A percentile compares a stretch with the other conserved stretches of the same genome.
Conservation (phyloP, 345 rosid genomes). For the Linum tenue region DNA sequence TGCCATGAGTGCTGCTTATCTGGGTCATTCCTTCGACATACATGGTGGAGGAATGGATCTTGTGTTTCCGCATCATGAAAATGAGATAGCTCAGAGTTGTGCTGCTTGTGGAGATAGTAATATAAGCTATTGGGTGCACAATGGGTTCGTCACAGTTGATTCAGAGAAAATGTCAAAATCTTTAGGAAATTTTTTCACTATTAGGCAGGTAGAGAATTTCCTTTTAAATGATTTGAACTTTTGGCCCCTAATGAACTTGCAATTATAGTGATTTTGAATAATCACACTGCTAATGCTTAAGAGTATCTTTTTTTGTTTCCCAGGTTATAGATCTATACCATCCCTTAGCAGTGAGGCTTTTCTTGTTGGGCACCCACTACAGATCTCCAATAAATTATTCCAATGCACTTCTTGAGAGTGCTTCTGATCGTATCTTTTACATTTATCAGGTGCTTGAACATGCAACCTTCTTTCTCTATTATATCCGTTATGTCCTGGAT, state of each 20-base stretch:
- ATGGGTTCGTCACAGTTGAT: slow-evolving; percentile 90
- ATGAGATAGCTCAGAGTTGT: slow-evolving; percentile 97
- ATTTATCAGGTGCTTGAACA: slow-evolving; percentile 60
- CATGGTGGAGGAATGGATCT: slow-evolving; percentile 99
- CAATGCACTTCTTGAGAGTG: slow-evolving; percentile 69
- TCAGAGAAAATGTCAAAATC: slow-evolving; percentile 98
- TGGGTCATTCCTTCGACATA: slow-evolving; percentile 76
- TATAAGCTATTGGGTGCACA: slow-evolving; percentile 85
- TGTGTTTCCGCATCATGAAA: slow-evolving; percentile 95
- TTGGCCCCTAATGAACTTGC: background rate
- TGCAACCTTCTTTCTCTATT: background rate
- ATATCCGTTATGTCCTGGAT: background rate
- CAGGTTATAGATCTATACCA: slow-evolving; percentile 81
- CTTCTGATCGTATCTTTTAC: slow-evolving; percentile 90
- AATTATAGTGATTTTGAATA: background rate
- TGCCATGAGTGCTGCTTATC: slow-evolving; percentile 89
- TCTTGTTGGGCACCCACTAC: slow-evolving; percentile 84
- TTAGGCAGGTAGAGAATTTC: slow-evolving; percentile 56
- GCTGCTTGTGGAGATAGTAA: slow-evolving; percentile 73
- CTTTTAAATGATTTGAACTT: background rate
- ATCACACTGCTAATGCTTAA: slow-evolving; percentile 3
- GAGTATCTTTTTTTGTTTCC: slow-evolving; percentile 1
- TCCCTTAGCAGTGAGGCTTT: slow-evolving; percentile 78
- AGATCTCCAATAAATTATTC: slow-evolving; percentile 93
- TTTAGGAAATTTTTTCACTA: slow-evolving; percentile 91